Percentiles rank a stretch among this genome's conserved stretches.
phyloP scores from a whole-genome alignment of 192 early-diverging fungal genomes.

The Podila epigama region DNA sequence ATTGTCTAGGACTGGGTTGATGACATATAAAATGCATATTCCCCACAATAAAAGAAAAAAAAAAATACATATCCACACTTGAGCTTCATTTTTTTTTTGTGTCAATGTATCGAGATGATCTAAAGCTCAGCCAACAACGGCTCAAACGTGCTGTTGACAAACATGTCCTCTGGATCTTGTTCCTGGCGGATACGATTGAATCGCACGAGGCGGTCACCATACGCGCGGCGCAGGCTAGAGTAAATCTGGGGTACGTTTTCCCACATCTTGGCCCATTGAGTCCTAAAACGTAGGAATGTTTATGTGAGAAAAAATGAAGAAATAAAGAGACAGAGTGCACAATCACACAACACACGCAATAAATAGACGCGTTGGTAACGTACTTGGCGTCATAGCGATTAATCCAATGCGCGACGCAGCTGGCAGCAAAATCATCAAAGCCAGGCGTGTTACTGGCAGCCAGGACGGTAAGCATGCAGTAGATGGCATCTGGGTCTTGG shows the following conservation, averaged over 20 bases:
- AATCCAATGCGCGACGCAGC: constrained; percentile 7
- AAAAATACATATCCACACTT: not conserved
- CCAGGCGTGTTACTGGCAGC: constrained; percentile 17
- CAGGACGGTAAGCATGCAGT: constrained; percentile 27
- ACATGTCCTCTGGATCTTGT: constrained; percentile 44
- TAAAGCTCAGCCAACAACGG: not conserved
- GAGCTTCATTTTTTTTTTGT: not conserved
- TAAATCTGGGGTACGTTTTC: constrained; percentile 8
- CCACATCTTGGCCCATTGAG: constrained; percentile 46
- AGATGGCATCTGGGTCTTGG: constrained; percentile 28
- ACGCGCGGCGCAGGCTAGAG: constrained; percentile 9
- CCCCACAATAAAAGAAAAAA: not conserved
- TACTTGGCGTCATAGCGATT: constrained; percentile 40
- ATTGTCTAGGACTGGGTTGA: constrained; percentile 22
- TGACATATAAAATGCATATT: not conserved
- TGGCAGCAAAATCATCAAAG: constrained; percentile 24
- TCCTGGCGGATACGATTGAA: constrained; percentile 41
- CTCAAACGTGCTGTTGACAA: constrained; percentile 34
- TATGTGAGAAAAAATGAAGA: constrained; percentile 5
- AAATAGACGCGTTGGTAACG: too few relatives aligned
- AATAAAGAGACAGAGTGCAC: not conserved
- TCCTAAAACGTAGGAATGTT: too few relatives aligned
- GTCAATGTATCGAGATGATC: not conserved
- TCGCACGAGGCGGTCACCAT: constrained; percentile 5
- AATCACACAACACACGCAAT: too few relatives aligned